Conservation (phyloP, 2,329 filamentous ascomycete species). For the Teratosphaeria destructans region DNA sequence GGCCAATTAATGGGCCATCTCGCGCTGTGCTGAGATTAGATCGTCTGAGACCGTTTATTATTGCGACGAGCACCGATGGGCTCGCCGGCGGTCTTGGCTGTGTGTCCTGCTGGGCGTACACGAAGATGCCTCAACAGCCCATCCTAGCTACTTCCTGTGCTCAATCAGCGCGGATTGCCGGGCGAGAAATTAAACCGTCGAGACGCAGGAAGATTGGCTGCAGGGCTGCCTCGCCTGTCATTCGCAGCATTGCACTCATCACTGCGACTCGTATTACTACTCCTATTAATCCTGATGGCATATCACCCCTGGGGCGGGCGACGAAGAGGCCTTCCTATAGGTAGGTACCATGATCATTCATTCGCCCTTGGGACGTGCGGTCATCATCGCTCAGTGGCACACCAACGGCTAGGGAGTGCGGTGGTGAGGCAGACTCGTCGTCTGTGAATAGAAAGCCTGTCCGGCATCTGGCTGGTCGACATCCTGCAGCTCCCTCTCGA, state of each 20-base stretch:
- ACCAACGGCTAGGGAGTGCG: no score
- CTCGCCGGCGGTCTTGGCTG: not conserved
- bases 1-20: not conserved
- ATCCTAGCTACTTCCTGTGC: not conserved
- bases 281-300: no score
- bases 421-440: no score
- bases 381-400: no score
- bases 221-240: not conserved
- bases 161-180: not conserved
- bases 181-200: not conserved
- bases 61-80: not conserved
- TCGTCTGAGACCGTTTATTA: not conserved
- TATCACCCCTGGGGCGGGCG: no score
- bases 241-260: not conserved
- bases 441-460: no score
- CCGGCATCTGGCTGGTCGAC: no score
- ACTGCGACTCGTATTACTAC: no score
- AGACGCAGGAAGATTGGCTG: not conserved
- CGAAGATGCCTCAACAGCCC: not conserved
- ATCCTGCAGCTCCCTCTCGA: no score
- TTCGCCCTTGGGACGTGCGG: no score
- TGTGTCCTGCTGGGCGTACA: not conserved
- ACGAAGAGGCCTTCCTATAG: no score
- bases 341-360: no score
- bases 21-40: not conserved